Evolutionary conservation across 768 basidiomycete genomes (phyloP).

Genomic region (Fistulinella prunicolor): DNA sequence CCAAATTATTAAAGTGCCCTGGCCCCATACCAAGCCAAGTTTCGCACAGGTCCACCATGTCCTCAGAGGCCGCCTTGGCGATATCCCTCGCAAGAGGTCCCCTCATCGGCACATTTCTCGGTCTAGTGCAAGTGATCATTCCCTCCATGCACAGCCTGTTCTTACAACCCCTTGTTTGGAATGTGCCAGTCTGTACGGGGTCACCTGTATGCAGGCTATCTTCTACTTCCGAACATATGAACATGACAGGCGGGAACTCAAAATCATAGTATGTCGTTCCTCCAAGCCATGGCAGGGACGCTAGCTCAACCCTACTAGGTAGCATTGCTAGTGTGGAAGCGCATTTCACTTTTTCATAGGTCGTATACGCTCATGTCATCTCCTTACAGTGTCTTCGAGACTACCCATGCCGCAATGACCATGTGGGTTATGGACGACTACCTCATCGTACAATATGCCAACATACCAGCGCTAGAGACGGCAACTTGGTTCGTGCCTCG

Average conservation of each 20-base stretch:
- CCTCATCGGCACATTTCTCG: slow-evolving; percentile 26
- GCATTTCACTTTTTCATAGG: not conserved
- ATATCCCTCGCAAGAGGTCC: slow-evolving; percentile 24
- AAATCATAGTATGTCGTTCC: slow-evolving; percentile 20
- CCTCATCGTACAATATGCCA: slow-evolving; percentile 18
- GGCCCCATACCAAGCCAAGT: not conserved
- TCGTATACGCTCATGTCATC: not conserved
- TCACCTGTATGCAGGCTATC: slow-evolving; percentile 27
- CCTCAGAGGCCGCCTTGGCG: not conserved
- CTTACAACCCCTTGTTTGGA: no score
- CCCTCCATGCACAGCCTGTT: not conserved
- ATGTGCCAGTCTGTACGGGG: slow-evolving; percentile 23
- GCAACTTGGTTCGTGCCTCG: slow-evolving; percentile 21
- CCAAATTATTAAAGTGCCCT: not conserved
- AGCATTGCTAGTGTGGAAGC: slow-evolving; percentile 16
- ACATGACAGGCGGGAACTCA: slow-evolving; percentile 16
- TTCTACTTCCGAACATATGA: slow-evolving; percentile 28
- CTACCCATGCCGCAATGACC: slow-evolving; percentile 17
- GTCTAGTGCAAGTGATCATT: slow-evolving; percentile 15
- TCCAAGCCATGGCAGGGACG: not conserved
- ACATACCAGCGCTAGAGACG: slow-evolving; percentile 8
- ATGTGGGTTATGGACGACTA: slow-evolving; percentile 27
- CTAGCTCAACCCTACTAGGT: slow-evolving; percentile 15
- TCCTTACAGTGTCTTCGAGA: slow-evolving; percentile 19
- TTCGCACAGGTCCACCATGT: slow-evolving; percentile 6